A percentile compares a stretch with the other conserved stretches of the same genome.
phyloP scores from a whole-genome alignment of 1,284 basidiomycete species.

The Termitomyces sp. region DNA sequence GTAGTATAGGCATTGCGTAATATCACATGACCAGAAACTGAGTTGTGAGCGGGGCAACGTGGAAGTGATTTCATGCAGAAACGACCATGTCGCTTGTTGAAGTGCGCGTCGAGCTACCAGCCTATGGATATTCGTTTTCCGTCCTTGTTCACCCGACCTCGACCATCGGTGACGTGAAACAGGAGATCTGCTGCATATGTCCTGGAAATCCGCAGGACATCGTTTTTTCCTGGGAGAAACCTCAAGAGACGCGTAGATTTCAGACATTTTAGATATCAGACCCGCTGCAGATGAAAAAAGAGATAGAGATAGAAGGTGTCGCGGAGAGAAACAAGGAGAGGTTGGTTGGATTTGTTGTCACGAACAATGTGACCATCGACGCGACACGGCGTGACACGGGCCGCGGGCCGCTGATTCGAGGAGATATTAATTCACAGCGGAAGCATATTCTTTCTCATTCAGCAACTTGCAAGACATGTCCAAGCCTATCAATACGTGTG shows the following conservation, averaged over 20 bases:
- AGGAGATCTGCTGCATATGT: constrained; percentile 56
- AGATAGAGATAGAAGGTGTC: constrained; percentile 20
- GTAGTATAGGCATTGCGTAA: constrained; percentile 1
- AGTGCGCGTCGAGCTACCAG: constrained; percentile 69
- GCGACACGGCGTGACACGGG: constrained; percentile 15
- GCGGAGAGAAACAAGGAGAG: constrained; percentile 16
- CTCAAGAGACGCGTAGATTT: constrained; percentile 54
- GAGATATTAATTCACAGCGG: background rate
- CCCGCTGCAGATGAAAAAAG: constrained; percentile 4
- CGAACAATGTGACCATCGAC: constrained; percentile 4
- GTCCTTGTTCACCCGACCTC: constrained; percentile 45
- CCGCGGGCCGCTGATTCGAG: background rate
- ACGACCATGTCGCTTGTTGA: constrained; percentile 38
- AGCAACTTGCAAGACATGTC: constrained; percentile 23
- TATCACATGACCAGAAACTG: constrained; percentile 23
- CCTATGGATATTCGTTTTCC: constrained; percentile 61
- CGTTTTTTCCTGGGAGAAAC: constrained; percentile 69
- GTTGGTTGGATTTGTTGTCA: background rate
- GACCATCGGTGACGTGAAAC: constrained; percentile 62
- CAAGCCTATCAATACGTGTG: constrained; percentile 61
- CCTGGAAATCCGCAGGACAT: constrained; percentile 54
- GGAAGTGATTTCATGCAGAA: constrained; percentile 20
- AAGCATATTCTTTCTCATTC: background rate
- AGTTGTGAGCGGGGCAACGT: constrained; percentile 22
- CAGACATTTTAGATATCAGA: constrained; percentile 46